A percentile compares a stretch with the other conserved stretches of the same genome.
Conservation (phyloP, 192 early-diverging fungal species). For the Phycomyces nitens region DNA sequence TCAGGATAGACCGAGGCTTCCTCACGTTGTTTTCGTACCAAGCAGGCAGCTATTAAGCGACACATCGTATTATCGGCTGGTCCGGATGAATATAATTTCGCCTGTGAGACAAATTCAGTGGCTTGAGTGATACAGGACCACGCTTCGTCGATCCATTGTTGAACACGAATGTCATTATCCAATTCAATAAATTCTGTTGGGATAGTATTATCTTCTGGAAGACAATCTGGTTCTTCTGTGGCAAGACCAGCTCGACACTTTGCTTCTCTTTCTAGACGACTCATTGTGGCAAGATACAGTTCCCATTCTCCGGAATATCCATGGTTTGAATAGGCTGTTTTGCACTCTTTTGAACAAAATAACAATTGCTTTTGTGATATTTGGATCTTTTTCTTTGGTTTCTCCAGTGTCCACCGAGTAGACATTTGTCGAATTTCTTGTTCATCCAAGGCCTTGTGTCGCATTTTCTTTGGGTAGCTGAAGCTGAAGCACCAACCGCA, state of each 20-base stretch:
- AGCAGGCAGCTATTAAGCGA: conserved; percentile 22
- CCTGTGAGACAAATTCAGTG: background rate
- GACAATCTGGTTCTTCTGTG: conserved; percentile 2
- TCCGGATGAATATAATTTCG: background rate
- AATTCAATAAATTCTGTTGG: background rate
- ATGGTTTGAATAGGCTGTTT: background rate
- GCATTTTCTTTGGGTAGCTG: conserved; percentile 21
- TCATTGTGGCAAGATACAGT: background rate
- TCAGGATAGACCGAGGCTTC: background rate
- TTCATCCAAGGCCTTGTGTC: conserved; percentile 12
- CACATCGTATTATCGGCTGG: conserved; percentile 19
- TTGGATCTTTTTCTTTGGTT: background rate
- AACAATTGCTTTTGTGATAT: conserved; percentile 4
- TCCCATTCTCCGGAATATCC: conserved; percentile 1
- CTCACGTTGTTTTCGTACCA: conserved; percentile 10
- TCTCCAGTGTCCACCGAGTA: background rate
- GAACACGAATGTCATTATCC: background rate
- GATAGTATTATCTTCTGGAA: background rate
- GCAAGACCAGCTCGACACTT: background rate
- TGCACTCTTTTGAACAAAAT: conserved; percentile 28
- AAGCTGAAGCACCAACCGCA: conserved; percentile 29
- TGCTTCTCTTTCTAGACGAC: conserved; percentile 14
- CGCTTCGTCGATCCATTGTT: conserved; percentile 2
- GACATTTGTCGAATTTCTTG: background rate
- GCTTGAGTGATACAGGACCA: conserved; percentile 12